These are phyloP conservation scores for Eimeria tenella DNA, from an alignment of 169 alveolate genomes.

Conservation along the genomic window DNA sequence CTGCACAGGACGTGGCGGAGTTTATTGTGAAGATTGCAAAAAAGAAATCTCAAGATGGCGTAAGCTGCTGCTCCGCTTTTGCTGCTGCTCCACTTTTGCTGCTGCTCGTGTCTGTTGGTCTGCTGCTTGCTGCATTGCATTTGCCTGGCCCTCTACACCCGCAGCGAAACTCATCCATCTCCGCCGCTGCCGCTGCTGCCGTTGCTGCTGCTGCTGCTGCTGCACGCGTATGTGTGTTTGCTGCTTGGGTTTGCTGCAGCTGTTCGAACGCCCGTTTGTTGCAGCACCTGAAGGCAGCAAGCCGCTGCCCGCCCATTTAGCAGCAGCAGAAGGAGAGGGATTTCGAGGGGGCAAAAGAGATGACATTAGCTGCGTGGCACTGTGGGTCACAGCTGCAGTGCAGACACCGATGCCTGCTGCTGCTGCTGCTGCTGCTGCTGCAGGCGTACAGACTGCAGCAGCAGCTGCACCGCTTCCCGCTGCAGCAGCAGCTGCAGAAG, in stretches of 20 bases:
- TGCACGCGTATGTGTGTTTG: not conserved
- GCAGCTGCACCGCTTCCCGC: not conserved
- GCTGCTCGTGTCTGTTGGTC: too few relatives aligned
- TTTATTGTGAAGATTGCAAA: conserved; percentile 81
- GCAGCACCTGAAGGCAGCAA: conserved; percentile 15
- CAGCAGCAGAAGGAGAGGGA: not conserved
- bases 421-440: not conserved
- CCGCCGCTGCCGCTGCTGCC: not conserved
- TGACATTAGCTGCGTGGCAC: conserved; percentile 86
- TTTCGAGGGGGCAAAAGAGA: conserved; percentile 83
- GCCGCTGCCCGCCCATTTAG: conserved; percentile 21
- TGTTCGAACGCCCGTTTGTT: conserved; percentile 42
- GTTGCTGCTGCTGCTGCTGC: not conserved
- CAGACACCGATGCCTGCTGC: not conserved
- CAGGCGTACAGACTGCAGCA: not conserved
- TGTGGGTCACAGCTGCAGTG: conserved; percentile 79
- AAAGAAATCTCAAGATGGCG: conserved; percentile 80
- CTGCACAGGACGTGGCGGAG: conserved; percentile 83
- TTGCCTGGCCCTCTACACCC: too few relatives aligned
- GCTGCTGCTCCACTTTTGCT: too few relatives aligned
- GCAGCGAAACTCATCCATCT: too few relatives aligned
- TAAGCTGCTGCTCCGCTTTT: not conserved
- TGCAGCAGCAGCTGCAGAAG: too few relatives aligned
- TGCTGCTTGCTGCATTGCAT: too few relatives aligned
- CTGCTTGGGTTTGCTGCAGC: not conserved